These are phyloP conservation scores for Bocquillonia castaneifolia DNA, from an alignment of 441 rosid species.

Conservation along the genomic window DNA sequence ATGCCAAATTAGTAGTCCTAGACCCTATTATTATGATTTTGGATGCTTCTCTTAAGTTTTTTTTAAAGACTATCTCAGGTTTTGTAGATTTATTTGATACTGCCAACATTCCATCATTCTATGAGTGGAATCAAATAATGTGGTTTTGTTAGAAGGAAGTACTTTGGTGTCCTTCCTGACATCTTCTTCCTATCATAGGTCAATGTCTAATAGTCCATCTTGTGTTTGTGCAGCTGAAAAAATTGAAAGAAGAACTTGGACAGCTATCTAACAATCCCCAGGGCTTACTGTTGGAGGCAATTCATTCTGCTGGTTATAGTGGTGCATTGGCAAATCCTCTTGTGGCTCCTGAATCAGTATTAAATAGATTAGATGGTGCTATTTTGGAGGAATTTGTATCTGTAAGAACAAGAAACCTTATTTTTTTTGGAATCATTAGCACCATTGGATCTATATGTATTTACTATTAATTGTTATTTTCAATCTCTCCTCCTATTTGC, in stretches of 20 bases:
- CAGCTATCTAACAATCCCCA: slow-evolving; percentile 70
- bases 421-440: background rate
- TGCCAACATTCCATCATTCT: background rate
- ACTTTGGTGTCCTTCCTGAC: background rate
- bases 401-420: slow-evolving; percentile 40
- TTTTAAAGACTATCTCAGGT: background rate
- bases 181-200: too few species aligned
- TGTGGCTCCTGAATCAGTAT: slow-evolving; percentile 59
- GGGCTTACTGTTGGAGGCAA: slow-evolving; percentile 73
- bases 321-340: slow-evolving; percentile 87
- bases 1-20: background rate
- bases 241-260: slow-evolving; percentile 57
- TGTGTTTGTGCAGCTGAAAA: slow-evolving; percentile 43
- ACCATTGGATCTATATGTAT: background rate
- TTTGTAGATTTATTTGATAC: background rate
- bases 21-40: background rate
- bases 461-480: slow-evolving; percentile 1
- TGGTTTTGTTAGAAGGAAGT: background rate
- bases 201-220: background rate
- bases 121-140: background rate
- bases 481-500: background rate
- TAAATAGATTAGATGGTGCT: slow-evolving; percentile 46
- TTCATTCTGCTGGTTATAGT: slow-evolving; percentile 74
- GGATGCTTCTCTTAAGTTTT: background rate
- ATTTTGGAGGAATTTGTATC: slow-evolving; percentile 66